These are phyloP conservation scores for Pisolithus orientalis DNA, from an alignment of 768 basidiomycete genomes.

Conservation along the genomic window DNA sequence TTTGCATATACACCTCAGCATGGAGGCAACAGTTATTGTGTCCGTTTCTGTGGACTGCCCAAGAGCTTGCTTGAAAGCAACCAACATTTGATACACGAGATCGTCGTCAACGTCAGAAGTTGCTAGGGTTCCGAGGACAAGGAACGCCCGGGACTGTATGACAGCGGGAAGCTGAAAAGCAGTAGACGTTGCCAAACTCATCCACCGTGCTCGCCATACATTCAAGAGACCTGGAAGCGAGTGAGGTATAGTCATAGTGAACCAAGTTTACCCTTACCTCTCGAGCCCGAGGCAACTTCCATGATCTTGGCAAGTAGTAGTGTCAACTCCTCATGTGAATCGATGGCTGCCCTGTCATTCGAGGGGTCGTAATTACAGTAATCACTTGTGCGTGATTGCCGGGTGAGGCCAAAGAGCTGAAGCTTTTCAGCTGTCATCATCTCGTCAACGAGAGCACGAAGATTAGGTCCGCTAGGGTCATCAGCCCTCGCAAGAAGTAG, in stretches of 20 bases:
- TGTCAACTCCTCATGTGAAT: conserved; percentile 61
- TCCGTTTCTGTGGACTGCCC: conserved; percentile 62
- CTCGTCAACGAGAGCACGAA: conserved; percentile 59
- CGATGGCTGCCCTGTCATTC: conserved; percentile 50
- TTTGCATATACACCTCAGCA: conserved; percentile 81
- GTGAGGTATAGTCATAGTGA: conserved; percentile 4
- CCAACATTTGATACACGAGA: conserved; percentile 87
- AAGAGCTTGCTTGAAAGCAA: conserved; percentile 74
- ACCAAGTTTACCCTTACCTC: conserved; percentile 43
- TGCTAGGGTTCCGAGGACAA: conserved; percentile 77
- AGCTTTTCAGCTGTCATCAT: conserved; percentile 52
- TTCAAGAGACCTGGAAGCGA: conserved; percentile 59
- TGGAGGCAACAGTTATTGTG: conserved; percentile 70
- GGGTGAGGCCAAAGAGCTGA: conserved; percentile 65
- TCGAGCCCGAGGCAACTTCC: conserved; percentile 57
- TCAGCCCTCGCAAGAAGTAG: conserved; percentile 56
- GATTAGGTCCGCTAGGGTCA: conserved; percentile 50
- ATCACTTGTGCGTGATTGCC: conserved; percentile 62
- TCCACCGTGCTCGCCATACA: conserved; percentile 91
- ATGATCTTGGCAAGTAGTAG: conserved; percentile 58
- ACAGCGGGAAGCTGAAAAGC: conserved; percentile 88
- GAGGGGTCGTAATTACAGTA: conserved; percentile 51
- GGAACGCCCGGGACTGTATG: conserved; percentile 84
- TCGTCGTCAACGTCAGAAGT: conserved; percentile 87
- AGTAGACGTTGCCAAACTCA: conserved; percentile 80